Evolutionary conservation across 1,284 basidiomycete genomes (phyloP).

Genomic region (Ceratobasidium sp.): DNA sequence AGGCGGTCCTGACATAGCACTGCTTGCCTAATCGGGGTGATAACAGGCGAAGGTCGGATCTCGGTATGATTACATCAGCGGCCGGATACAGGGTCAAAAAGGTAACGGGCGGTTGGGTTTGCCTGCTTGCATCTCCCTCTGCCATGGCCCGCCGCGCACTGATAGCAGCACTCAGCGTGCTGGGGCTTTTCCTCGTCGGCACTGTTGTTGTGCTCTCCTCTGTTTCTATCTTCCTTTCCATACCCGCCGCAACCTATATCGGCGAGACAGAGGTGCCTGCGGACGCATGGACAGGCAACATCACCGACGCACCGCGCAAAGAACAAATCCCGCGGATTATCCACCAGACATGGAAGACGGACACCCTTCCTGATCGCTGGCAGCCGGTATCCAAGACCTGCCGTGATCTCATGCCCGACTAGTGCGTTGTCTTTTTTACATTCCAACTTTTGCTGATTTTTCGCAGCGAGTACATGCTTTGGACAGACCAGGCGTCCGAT

Average conservation of each 20-base stretch:
- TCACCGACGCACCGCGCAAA: constrained; percentile 68
- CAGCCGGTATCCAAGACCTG: constrained; percentile 81
- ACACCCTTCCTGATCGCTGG: constrained; percentile 88
- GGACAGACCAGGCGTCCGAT: constrained; percentile 93
- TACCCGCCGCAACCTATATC: constrained; percentile 82
- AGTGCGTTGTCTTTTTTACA: constrained; percentile 70
- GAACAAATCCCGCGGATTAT: constrained; percentile 92
- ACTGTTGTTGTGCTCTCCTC: constrained; percentile 93
- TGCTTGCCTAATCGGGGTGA: neutral
- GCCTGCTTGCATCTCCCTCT: constrained; percentile 10
- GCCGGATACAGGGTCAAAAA: constrained; percentile 28
- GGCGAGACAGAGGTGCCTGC: constrained; percentile 81
- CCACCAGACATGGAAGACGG: constrained; percentile 98
- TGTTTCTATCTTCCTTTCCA: constrained; percentile 90
- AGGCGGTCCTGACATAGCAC: neutral
- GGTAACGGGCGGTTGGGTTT: constrained; percentile 1
- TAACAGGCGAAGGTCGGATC: constrained; percentile 1
- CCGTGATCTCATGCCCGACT: constrained; percentile 92
- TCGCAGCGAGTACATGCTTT: constrained; percentile 91
- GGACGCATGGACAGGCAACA: constrained; percentile 68
- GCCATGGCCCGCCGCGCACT: constrained; percentile 73
- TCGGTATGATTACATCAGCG: constrained; percentile 15
- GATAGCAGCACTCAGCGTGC: constrained; percentile 78
- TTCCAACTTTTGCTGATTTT: constrained; percentile 33
- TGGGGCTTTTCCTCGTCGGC: constrained; percentile 88